Percentiles rank a stretch among this genome's conserved stretches.
These are phyloP conservation scores for Globisporangium irregulare DNA, from an alignment of 352 stramenopile genomes.

Conservation along the genomic window DNA sequence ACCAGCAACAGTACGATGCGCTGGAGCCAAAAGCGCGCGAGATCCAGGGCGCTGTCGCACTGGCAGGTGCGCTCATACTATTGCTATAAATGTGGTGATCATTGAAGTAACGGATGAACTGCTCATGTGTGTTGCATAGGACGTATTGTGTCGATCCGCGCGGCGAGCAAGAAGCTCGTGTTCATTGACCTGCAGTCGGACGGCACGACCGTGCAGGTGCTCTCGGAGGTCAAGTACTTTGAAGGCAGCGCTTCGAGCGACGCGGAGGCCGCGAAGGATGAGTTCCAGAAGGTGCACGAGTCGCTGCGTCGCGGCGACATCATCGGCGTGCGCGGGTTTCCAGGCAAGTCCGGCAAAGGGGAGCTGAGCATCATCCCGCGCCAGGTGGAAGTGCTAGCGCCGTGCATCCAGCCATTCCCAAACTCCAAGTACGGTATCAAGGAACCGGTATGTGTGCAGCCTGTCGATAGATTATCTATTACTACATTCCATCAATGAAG, in stretches of 20 bases:
- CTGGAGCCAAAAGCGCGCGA: conserved; percentile 58
- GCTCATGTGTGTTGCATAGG: conserved; percentile 18
- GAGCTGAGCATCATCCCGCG: conserved; percentile 82
- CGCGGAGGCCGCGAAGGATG: conserved; percentile 33
- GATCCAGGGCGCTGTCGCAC: conserved; percentile 44
- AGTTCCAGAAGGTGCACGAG: conserved; percentile 64
- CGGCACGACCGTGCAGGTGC: conserved; percentile 63
- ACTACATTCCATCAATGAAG: not conserved
- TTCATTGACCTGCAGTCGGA: conserved; percentile 76
- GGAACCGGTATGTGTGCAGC: conserved; percentile 43
- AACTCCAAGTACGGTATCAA: conserved; percentile 96
- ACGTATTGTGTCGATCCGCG: conserved; percentile 72
- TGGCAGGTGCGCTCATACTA: conserved; percentile 35
- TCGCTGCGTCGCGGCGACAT: conserved; percentile 78
- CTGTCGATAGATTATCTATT: not conserved
- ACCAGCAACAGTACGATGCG: conserved; percentile 47
- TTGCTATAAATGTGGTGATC: not conserved
- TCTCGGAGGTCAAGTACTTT: conserved; percentile 77
- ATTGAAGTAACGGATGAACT: not conserved
- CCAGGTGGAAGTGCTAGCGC: conserved; percentile 92
- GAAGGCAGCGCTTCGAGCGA: conserved; percentile 28
- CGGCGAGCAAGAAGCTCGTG: conserved; percentile 80
- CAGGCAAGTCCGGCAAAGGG: conserved; percentile 78
- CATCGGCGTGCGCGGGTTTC: conserved; percentile 73
- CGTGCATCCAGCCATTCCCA: conserved; percentile 89